phyloP scores from a whole-genome alignment of 1,284 basidiomycete genomes.

The Phellinidium pouzarii region DNA sequence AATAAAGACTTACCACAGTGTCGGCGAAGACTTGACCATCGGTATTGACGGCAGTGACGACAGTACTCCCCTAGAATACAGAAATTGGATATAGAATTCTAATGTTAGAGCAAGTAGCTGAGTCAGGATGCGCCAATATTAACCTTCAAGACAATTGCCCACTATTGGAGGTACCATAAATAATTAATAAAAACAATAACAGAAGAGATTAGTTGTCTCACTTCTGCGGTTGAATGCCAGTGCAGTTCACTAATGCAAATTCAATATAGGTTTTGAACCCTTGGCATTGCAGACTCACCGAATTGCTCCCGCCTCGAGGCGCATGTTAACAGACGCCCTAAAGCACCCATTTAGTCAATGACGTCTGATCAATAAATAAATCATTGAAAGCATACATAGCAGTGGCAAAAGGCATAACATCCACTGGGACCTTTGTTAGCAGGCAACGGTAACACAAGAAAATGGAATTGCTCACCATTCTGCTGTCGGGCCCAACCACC shows the following conservation, averaged over 20 bases:
- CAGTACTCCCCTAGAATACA: constrained; percentile 45
- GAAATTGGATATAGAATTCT: not conserved
- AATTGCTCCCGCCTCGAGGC: constrained; percentile 56
- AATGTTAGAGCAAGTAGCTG: constrained; percentile 8
- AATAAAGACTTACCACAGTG: constrained; percentile 47
- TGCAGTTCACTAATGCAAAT: constrained; percentile 53
- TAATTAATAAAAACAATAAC: constrained; percentile 25
- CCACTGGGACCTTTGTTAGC: constrained; percentile 30
- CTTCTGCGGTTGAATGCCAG: constrained; percentile 67
- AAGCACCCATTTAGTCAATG: constrained; percentile 13
- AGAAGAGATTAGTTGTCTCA: constrained; percentile 24
- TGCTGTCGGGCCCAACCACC: constrained; percentile 73
- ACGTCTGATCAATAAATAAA: not conserved
- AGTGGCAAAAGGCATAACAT: constrained; percentile 54
- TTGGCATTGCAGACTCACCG: constrained; percentile 34
- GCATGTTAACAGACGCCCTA: constrained; percentile 67
- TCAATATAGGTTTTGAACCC: not conserved
- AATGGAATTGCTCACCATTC: constrained; percentile 38
- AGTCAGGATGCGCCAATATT: constrained; percentile 10
- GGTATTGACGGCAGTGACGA: constrained; percentile 54
- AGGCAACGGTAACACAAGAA: not conserved
- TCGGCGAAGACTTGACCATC: constrained; percentile 57
- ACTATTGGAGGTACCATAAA: constrained; percentile 33
- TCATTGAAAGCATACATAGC: constrained; percentile 32
- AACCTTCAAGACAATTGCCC: constrained; percentile 61